Conservation (phyloP, 371 early-diverging fungal species). For the Mucor racemosus region DNA sequence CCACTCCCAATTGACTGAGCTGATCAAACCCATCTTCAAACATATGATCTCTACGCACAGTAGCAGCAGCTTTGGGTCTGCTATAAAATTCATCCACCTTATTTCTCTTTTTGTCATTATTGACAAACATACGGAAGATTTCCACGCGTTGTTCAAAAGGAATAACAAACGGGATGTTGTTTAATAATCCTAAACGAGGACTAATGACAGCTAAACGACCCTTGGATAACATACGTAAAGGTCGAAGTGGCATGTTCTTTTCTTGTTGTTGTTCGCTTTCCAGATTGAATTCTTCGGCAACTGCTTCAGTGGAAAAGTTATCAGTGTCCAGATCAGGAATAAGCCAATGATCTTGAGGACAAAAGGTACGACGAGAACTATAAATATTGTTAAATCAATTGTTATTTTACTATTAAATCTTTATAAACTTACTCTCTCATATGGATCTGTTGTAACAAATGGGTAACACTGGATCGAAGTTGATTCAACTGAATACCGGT, state of each 20-base stretch:
- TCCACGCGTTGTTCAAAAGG: constrained; percentile 88
- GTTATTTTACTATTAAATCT: not conserved
- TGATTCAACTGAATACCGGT: constrained; percentile 60
- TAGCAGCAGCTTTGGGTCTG: constrained; percentile 28
- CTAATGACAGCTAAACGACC: constrained; percentile 53
- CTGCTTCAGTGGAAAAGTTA: constrained; percentile 63
- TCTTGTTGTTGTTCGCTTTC: constrained; percentile 32
- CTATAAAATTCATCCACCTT: constrained; percentile 31
- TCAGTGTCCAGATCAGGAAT: constrained; percentile 69
- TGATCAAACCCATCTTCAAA: constrained; percentile 89
- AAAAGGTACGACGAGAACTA: constrained; percentile 73
- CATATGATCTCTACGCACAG: constrained; percentile 75
- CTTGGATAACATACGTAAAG: constrained; percentile 32
- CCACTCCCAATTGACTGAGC: constrained; percentile 60
- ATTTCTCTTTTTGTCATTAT: constrained; percentile 63
- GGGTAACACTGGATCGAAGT: constrained; percentile 65
- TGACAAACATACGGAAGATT: constrained; percentile 82
- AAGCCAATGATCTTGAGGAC: constrained; percentile 78
- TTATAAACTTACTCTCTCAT: constrained; percentile 71
- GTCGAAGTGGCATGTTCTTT: constrained; percentile 9
- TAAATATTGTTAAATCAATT: not conserved
- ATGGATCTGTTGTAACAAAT: constrained; percentile 79
- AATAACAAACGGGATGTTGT: constrained; percentile 88
- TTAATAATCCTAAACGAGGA: constrained; percentile 75
- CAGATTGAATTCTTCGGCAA: constrained; percentile 62